These are phyloP conservation scores for Vigna trinervia DNA, from an alignment of 306 rosid species.

Conservation along the genomic window DNA sequence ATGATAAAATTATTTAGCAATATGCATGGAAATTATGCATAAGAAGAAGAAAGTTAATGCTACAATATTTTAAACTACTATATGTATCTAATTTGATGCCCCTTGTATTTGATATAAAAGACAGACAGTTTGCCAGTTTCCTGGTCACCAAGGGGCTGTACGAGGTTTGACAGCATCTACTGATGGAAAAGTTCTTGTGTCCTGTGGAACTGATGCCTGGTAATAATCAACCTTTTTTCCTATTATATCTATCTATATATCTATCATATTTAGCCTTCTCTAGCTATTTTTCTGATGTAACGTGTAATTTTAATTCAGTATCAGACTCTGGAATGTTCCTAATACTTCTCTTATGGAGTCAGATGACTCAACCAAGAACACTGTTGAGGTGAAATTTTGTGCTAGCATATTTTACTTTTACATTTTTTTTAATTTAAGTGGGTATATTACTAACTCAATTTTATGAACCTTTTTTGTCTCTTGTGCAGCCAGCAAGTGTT, in stretches of 20 bases:
- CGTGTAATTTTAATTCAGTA: slow-evolving; percentile 53
- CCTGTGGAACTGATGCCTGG: slow-evolving; percentile 96
- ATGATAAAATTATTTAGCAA: slow-evolving; percentile 5
- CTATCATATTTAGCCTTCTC: slow-evolving; percentile 25
- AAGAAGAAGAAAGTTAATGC: slow-evolving; percentile 8
- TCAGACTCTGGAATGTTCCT: slow-evolving; percentile 89
- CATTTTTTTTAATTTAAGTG: neutral
- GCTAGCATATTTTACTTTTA: neutral
- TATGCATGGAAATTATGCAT: slow-evolving; percentile 6
- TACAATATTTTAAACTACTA: neutral
- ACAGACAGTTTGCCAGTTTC: slow-evolving; percentile 75
- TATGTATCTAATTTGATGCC: slow-evolving; percentile 34
- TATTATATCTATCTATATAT: slow-evolving; percentile 5
- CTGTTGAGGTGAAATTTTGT: slow-evolving; percentile 60
- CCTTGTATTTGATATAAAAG: slow-evolving; percentile 49
- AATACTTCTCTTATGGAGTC: slow-evolving; percentile 55
- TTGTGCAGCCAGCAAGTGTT: slow-evolving; percentile 72
- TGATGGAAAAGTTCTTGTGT: slow-evolving; percentile 80
- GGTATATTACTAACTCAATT: slow-evolving; percentile 34
- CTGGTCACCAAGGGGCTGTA: slow-evolving; percentile 95
- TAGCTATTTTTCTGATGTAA: slow-evolving; percentile 29
- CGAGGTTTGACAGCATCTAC: slow-evolving; percentile 79
- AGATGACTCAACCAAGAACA: slow-evolving; percentile 48
- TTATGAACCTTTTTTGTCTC: slow-evolving; percentile 31
- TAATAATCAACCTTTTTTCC: slow-evolving; percentile 49